Base-by-base conservation (phyloP, 768 basidiomycete genomes). In the Gloeostereum incarnatum region DNA sequence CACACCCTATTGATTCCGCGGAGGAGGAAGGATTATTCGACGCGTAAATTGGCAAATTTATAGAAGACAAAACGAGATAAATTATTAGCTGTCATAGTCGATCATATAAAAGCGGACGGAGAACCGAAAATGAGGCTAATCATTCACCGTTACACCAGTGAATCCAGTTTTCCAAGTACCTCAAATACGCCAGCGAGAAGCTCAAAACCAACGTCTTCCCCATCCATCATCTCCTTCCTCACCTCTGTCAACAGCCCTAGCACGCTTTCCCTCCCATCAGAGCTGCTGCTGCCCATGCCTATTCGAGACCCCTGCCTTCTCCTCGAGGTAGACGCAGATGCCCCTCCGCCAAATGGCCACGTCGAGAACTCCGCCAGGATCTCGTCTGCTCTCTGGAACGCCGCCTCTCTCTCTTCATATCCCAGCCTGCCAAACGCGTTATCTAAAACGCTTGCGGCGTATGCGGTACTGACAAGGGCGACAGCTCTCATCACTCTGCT, bases 361-460 rank as follows among this genome's bases (percentile, higher is more conserved):
- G 67, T 69, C 20, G 77, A 71, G 57, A 98, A 98, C 60, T 93
- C 94, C 31, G 79, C 83, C 23, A 99, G 65, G 18, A 99, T 78
- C 46, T 99, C 96, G 53, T 99, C 94, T 49, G 89, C 91, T 43
- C 96, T 66, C 46, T 79, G 81, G 56, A 97, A 96, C 22, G 94
- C 93, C 3, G 77, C 80, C 65, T 99, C 96, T 39, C 94, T 63
- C 39, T 92, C 87, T 57, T 98, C 96, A 51, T 94, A 98, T 11
- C 78, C 81, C 18, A 98, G 63, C 44, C 90, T 66, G 39, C 79
- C 78, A 48, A 97, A 84, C 6, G 92, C 91, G 52, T 97, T 96
- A 54, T 98, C 96, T 40, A 97, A 70, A 23, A 98, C 94, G 53
- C 81, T 89, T 6, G 93, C 94, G 0, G 93, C 89, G 49, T 97